Evolutionary conservation across 495 filamentous ascomycete genomes (phyloP), one percentile per base, ranked within the genome.

Genomic region (Aspergillus saccharolyticus): DNA sequence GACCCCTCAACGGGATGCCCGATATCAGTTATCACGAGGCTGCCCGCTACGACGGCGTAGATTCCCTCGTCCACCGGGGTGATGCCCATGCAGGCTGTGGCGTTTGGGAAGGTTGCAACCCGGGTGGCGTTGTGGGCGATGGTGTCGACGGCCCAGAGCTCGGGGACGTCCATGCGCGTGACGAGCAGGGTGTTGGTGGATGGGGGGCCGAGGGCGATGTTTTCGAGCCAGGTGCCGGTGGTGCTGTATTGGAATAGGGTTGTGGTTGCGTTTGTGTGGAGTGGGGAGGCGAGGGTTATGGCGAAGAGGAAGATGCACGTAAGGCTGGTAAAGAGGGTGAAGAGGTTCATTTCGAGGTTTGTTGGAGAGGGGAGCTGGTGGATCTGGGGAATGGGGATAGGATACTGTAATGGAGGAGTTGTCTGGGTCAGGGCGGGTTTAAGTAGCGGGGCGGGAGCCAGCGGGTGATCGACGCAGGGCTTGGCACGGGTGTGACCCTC

Each of bases 181-280:
- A 73, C 51, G 10, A 79, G 67, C 3, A 79, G 51, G 44, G 64
- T 58, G 17, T 70, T 70, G 42, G 71, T 65, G 8, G 64, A 53
- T 28, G 33, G 12, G 33, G 33, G 33, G 16, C 73, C 67, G 0
- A 72, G 52, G 18, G 63, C 74, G 15, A 79, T 30, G 51, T 75
- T 78, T 53, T 71, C 66, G n/a, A 78, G 52, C 71, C 74, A 77
- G 3, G 74, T 72, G 39, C 72, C 69, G 47, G 69, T 72, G 44
- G 65, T 52, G 0, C 63, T 52, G 46, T 66, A 71, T 50, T 75
- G 71, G 42, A 65, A 74, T 24, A 12, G 7, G 33, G 33, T 39
- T 39, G 33, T 39, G 5, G 7, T 39, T 39, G 33, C 25, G 25
- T 4, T 39, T 39, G 33, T 39, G 7, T 3, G 25, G 25, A 15